Base-by-base conservation (phyloP, 2,329 filamentous ascomycete genomes). In the Phymatotrichopsis omnivora region DNA sequence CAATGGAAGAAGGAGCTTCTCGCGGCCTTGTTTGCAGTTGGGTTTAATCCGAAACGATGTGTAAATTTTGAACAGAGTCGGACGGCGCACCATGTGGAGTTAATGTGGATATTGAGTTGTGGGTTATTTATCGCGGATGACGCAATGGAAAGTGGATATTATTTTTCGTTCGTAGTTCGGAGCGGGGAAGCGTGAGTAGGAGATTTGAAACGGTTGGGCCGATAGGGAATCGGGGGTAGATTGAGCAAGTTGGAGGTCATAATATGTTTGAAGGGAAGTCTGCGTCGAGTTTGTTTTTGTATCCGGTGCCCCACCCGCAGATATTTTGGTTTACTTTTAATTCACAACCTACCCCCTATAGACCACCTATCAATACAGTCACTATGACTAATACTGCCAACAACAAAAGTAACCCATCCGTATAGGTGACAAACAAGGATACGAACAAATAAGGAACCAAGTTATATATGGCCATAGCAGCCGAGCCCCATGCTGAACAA, bases 91-190 rank as follows among this genome's bases (percentile, higher is more conserved):
- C 91, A 96, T 65, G 69, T 82, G 3, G 87, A 96, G 64, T 72
- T 98, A 53, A 93, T 94, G 83, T 98, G 91, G 91, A 86, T 96
- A 60, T 67, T 98, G 51, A 89, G 85, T 60, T 95, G 87, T 56
- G 64, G 91, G 91, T 29, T 93, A 94, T 65, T 68, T 98, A n/a
- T 82, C 82, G 7, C 74, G 91, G n/a, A 98, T 98, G 91, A 96
- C 91, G 22, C 91, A 96, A 64, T 98, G 91, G 87, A 98, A 98
- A 78, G 50, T 51, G 20, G 19, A 85, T 85, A 60, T 54, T 60
- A 49, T 14, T 37, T 30, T 29, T 39, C 20, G 5, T 25, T 30
- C 42, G 22, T 36, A 19, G 4, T 39, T 43, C 36, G 17, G 14
- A 45, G 34, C 22, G 16, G 35, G 23, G 12, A 17, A 12, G 14